Percentiles rank a stretch among this genome's conserved stretches.
Evolutionary conservation across 192 early-diverging fungal species (phyloP).

Genomic region (Gigaspora rosea): DNA sequence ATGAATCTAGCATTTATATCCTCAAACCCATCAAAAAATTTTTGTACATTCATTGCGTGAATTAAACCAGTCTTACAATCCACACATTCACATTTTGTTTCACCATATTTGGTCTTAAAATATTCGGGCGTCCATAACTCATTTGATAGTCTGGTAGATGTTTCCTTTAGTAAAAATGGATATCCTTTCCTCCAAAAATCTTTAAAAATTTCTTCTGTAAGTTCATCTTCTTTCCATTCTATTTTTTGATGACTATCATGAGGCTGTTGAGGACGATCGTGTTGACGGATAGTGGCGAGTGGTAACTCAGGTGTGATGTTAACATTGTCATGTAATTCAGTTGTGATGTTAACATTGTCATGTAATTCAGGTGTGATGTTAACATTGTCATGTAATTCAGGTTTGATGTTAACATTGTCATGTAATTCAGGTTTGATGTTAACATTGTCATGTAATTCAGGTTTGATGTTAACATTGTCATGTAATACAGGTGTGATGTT

Average conservation of each 20-base stretch:
- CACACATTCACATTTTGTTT: not conserved
- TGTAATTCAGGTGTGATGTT: no score
- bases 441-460: no score
- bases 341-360: no score
- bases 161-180: not conserved
- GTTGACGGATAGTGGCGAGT: not conserved
- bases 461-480: no score
- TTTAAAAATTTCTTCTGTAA: not conserved
- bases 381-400: no score
- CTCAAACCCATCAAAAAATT: slow-evolving; percentile 7
- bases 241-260: not conserved
- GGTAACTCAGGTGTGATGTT: not conserved
- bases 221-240: not conserved
- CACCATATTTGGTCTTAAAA: not conserved
- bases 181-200: slow-evolving; percentile 11
- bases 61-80: not conserved
- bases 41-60: not conserved
- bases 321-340: no score
- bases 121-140: not conserved
- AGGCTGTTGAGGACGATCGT: not conserved
- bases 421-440: no score
- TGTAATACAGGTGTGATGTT: no score
- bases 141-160: not conserved
- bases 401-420: no score
- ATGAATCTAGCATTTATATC: not conserved